Percentiles rank a stretch among this genome's conserved stretches.
phyloP scores from a whole-genome alignment of 306 rosid species.

The Vachellia collinsii region DNA sequence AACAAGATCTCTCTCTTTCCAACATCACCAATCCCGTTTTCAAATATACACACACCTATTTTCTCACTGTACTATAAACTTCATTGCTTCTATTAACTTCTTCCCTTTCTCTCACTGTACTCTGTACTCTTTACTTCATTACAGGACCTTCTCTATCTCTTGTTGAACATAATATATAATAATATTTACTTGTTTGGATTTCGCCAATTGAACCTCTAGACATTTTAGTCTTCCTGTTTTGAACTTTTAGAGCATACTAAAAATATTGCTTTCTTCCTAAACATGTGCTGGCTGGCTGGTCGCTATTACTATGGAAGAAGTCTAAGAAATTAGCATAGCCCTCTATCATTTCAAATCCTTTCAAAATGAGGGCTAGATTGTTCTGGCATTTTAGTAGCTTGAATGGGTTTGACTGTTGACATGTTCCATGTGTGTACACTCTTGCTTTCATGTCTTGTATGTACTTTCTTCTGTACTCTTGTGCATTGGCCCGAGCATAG shows the following conservation, averaged over 20 bases:
- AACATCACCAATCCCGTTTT: background rate
- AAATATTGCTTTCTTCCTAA: background rate
- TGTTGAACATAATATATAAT: background rate
- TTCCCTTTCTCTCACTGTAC: no score
- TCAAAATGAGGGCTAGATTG: constrained; percentile 32
- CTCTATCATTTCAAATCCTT: constrained; percentile 8
- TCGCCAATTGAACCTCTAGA: background rate
- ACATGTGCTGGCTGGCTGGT: background rate
- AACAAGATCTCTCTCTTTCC: background rate
- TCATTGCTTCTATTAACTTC: background rate
- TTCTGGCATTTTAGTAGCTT: constrained; percentile 15
- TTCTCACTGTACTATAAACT: background rate
- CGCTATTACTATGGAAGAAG: background rate
- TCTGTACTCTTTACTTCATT: no score
- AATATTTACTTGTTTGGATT: background rate
- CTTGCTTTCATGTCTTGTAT: constrained; percentile 4
- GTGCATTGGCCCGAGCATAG: constrained; percentile 1
- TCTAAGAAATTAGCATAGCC: constrained; percentile 8
- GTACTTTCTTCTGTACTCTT: constrained; percentile 22
- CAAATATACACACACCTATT: background rate
- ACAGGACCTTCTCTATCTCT: background rate
- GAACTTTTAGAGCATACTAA: background rate
- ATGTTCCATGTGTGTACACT: constrained; percentile 10
- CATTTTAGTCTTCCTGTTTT: background rate
- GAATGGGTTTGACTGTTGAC: constrained; percentile 22